These are phyloP conservation scores for Acanthamoeba royreba DNA, from an alignment of 208 protist species.

Conservation along the genomic window DNA sequence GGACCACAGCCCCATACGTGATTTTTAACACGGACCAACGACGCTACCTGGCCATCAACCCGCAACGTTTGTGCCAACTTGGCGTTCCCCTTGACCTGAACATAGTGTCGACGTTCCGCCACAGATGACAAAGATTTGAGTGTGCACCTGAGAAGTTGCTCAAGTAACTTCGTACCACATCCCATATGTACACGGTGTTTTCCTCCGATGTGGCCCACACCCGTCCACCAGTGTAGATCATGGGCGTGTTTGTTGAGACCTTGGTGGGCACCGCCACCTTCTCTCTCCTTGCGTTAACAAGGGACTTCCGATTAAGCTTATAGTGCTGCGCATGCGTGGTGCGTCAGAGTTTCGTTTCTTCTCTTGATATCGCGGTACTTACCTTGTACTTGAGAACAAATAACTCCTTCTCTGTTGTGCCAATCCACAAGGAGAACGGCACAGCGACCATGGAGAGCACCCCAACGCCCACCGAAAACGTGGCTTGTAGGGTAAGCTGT, in stretches of 20 bases:
- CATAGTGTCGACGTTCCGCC: neutral
- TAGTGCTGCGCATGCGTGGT: neutral
- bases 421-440: neutral
- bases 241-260: neutral
- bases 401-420: neutral
- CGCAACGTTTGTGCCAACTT: neutral
- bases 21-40: neutral
- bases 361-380: too few relatives aligned
- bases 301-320: neutral
- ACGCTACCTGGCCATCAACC: neutral
- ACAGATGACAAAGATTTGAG: neutral
- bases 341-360: too few relatives aligned
- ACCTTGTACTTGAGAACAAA: neutral
- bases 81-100: neutral
- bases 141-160: too few relatives aligned
- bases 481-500: neutral
- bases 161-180: neutral
- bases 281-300: neutral
- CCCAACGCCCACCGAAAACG: neutral
- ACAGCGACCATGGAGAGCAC: neutral
- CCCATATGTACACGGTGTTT: neutral
- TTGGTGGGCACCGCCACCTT: neutral
- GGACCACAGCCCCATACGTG: conserved; percentile 4
- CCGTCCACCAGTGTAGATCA: neutral
- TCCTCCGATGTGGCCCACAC: neutral